phyloP scores from a whole-genome alignment of 1,284 basidiomycete genomes.

The Mrakiaceae sp. region DNA sequence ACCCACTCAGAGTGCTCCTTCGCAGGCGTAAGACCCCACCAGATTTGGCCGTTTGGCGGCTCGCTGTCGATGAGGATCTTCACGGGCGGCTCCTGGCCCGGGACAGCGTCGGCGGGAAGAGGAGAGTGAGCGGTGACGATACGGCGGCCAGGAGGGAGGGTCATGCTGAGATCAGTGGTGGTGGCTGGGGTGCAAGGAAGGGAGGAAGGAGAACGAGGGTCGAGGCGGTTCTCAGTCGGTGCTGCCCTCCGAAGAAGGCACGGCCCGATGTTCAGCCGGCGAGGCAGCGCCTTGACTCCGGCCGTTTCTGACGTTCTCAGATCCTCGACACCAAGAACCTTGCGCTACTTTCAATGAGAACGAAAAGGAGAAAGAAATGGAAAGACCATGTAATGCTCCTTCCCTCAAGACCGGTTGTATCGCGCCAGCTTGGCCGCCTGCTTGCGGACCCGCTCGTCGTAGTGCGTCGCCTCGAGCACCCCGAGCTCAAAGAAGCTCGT shows the following conservation, averaged over 20 bases:
- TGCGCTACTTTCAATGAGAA: too few relatives aligned
- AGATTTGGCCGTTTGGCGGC: neutral
- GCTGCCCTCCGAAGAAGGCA: too few relatives aligned
- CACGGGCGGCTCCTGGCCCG: conserved; percentile 4
- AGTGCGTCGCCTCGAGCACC: conserved; percentile 30
- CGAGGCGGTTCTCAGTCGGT: too few relatives aligned
- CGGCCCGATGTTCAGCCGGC: too few relatives aligned
- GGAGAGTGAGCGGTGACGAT: conserved; percentile 6
- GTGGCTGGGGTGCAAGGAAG: too few relatives aligned
- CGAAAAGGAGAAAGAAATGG: too few relatives aligned
- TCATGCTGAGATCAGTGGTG: too few relatives aligned
- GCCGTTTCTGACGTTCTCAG: too few relatives aligned
- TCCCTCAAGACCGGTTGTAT: neutral
- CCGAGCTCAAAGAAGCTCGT: conserved; percentile 36
- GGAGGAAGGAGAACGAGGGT: too few relatives aligned
- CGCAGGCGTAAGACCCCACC: conserved; percentile 1
- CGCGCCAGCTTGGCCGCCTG: conserved; percentile 29
- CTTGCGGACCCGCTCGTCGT: conserved; percentile 31
- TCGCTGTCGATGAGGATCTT: conserved; percentile 8
- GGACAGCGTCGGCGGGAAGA: neutral
- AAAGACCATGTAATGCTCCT: too few relatives aligned
- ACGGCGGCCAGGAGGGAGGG: conserved; percentile 5
- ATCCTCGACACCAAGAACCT: too few relatives aligned
- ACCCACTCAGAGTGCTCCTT: neutral
- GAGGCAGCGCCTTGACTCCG: too few relatives aligned